Evolutionary conservation across 176 grass and related monocot species (phyloP).

Genomic region (Carex myosuroides): DNA sequence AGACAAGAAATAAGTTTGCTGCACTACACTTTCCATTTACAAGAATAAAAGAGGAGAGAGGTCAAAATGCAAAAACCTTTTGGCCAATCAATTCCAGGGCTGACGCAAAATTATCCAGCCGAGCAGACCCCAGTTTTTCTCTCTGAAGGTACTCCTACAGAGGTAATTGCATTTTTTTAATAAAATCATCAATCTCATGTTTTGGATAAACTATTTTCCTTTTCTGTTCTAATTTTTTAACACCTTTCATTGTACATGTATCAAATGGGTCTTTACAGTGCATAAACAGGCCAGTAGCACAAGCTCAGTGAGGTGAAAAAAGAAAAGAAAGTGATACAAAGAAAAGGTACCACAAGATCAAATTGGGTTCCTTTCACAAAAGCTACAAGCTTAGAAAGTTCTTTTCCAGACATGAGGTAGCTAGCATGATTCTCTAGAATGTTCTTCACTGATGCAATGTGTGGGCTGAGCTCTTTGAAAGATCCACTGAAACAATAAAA

Average conservation of each 20-base stretch:
- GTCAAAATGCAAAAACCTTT: conserved; percentile 52
- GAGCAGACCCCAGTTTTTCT: conserved; percentile 76
- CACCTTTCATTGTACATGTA: neutral
- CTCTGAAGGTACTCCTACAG: conserved; percentile 95
- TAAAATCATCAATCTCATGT: conserved; percentile 1
- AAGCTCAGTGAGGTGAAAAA: conserved; percentile 7
- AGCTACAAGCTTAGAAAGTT: conserved; percentile 96
- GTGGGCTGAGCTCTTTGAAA: conserved; percentile 89
- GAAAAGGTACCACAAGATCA: conserved; percentile 82
- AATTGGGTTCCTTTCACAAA: conserved; percentile 99
- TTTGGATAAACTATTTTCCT: neutral
- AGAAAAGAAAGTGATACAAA: conserved; percentile 23
- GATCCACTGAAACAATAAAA: conserved; percentile 44
- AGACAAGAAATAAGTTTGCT: neutral
- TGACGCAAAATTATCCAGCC: conserved; percentile 95
- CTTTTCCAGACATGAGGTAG: conserved; percentile 97
- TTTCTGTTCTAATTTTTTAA: neutral
- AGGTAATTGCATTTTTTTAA: conserved; percentile 18
- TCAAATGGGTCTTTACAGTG: neutral
- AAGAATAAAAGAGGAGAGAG: neutral
- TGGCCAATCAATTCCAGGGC: conserved; percentile 94
- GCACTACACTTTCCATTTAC: neutral
- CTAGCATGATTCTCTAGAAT: conserved; percentile 95
- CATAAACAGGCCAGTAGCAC: neutral
- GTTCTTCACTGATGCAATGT: conserved; percentile 95